A percentile compares a stretch with the other conserved stretches of the same genome.
These are phyloP conservation scores for Metschnikowia arizonensis DNA, from an alignment of 805 yeast genomes.

Conservation along the genomic window DNA sequence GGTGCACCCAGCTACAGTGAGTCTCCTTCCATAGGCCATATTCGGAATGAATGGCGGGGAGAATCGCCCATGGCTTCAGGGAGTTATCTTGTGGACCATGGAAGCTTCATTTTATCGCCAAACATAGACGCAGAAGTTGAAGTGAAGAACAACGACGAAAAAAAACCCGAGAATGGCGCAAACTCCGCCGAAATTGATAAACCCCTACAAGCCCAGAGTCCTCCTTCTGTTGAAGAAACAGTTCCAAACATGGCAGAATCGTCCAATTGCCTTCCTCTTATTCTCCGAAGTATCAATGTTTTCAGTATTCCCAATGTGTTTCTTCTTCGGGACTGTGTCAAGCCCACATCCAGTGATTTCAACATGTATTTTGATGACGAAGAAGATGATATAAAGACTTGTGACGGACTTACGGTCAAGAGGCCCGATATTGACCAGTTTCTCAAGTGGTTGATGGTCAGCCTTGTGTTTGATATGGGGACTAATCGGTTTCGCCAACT, in stretches of 20 bases:
- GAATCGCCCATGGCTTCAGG: constrained; percentile 2
- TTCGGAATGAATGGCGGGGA: constrained; percentile 1
- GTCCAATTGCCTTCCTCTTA: constrained; percentile 64
- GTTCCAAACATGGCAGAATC: constrained; percentile 26
- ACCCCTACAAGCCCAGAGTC: neutral
- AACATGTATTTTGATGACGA: constrained; percentile 35
- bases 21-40: neutral
- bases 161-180: neutral
- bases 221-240: neutral
- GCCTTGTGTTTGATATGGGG: constrained; percentile 37
- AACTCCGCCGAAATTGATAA: neutral
- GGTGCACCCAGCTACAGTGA: constrained; percentile 1
- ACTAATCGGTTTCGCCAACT: constrained; percentile 18
- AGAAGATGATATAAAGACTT: constrained; percentile 30
- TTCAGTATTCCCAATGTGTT: constrained; percentile 57
- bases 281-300: constrained; percentile 60
- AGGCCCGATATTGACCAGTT: constrained; percentile 29
- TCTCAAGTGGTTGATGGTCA: constrained; percentile 39
- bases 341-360: constrained; percentile 23
- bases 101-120: constrained; percentile 1
- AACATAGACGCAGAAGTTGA: neutral
- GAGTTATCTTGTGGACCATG: neutral
- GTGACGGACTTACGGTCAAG: constrained; percentile 30
- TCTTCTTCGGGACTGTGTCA: constrained; percentile 21
- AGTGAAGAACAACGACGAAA: neutral